Conservation (phyloP, 352 stramenopile species). For the Globisporangium alternatum region DNA sequence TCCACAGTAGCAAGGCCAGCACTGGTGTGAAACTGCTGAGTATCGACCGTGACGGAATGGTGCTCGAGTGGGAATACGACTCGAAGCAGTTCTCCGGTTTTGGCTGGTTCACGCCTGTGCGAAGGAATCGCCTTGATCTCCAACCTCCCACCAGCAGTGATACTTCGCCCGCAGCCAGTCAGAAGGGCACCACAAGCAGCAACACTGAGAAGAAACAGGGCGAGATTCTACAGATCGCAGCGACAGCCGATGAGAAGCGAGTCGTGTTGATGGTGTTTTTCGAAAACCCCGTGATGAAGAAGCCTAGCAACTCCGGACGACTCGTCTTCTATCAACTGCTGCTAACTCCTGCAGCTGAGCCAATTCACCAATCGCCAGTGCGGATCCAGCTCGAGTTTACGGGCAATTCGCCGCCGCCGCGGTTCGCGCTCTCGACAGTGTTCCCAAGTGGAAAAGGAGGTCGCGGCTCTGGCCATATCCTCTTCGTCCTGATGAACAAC, state of each 20-base stretch:
- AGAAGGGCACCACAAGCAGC: not conserved
- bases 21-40: constrained; percentile 28
- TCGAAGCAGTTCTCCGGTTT: constrained; percentile 33
- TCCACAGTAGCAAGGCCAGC: constrained; percentile 13
- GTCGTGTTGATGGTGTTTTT: constrained; percentile 48
- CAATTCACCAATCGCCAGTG: constrained; percentile 23
- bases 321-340: constrained; percentile 37
- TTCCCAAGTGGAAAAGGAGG: not conserved
- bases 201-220: constrained; percentile 8
- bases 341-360: constrained; percentile 13
- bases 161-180: not conserved
- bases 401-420: constrained; percentile 26
- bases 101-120: constrained; percentile 38
- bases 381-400: constrained; percentile 26
- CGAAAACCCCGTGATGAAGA: constrained; percentile 3
- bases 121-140: constrained; percentile 28
- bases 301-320: constrained; percentile 6
- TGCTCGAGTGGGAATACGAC: constrained; percentile 45
- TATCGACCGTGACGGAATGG: constrained; percentile 31
- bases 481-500: constrained; percentile 37
- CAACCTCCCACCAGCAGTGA: not conserved
- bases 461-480: constrained; percentile 11
- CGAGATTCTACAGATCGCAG: constrained; percentile 42
- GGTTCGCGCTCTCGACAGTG: constrained; percentile 34
- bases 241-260: constrained; percentile 27